phyloP scores from a whole-genome alignment of 495 filamentous ascomycete species.

The Paragyromitra xinjiangensis region DNA sequence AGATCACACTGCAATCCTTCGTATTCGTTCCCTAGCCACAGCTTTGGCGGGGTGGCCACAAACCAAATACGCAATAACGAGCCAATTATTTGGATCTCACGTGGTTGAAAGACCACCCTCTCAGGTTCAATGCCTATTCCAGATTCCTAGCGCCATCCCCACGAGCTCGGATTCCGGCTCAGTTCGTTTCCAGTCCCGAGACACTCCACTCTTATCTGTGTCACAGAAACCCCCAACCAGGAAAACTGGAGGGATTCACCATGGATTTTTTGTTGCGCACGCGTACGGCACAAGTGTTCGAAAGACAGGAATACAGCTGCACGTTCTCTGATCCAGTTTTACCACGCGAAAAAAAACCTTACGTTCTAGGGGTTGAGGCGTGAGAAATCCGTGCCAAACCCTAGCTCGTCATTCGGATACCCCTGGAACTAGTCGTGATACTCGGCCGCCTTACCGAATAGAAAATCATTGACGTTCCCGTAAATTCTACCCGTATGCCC shows the following conservation, averaged over 20 bases:
- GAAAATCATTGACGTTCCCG: not conserved
- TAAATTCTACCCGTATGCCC: not conserved
- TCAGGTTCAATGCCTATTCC: not conserved
- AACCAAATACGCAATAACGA: slow-evolving; percentile 20
- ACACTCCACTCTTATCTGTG: slow-evolving; percentile 1
- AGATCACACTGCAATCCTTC: not conserved
- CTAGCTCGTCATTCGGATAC: no score
- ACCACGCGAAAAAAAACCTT: not conserved
- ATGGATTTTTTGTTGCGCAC: not conserved
- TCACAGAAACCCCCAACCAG: not conserved
- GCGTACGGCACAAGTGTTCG: not conserved
- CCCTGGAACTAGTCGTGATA: no score
- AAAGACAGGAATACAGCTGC: not conserved
- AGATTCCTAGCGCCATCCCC: slow-evolving; percentile 27
- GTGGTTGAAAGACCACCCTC: slow-evolving; percentile 25
- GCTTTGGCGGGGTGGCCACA: not conserved
- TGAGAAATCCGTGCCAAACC: no score
- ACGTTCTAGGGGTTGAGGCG: no score
- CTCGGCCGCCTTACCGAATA: not conserved
- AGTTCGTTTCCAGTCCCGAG: slow-evolving; percentile 19
- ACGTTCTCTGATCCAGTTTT: not conserved
- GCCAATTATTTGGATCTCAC: slow-evolving; percentile 24
- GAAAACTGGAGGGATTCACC: not conserved
- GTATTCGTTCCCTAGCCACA: slow-evolving; percentile 16
- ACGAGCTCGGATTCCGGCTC: slow-evolving; percentile 17